These are phyloP conservation scores for Candida taoyuanica DNA, from an alignment of 805 yeast species.

Conservation along the genomic window DNA sequence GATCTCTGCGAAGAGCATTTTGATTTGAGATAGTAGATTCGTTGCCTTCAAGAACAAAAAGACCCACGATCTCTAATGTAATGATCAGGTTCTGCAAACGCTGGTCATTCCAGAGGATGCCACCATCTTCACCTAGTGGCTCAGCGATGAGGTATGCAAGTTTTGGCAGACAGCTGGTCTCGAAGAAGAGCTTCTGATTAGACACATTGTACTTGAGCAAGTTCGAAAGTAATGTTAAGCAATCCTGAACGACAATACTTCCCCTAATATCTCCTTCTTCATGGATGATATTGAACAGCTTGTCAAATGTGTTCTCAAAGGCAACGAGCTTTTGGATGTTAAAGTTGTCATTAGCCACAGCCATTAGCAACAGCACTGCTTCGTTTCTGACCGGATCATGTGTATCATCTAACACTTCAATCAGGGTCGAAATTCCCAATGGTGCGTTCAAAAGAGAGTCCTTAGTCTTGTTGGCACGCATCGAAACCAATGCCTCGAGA, in stretches of 20 bases:
- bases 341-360: slow-evolving; percentile 72
- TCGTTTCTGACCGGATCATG: slow-evolving; percentile 90
- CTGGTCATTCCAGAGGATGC: slow-evolving; percentile 73
- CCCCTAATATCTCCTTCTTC: slow-evolving; percentile 90
- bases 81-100: slow-evolving; percentile 60
- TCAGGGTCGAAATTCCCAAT: slow-evolving; percentile 73
- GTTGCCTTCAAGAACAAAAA: slow-evolving; percentile 70
- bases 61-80: slow-evolving; percentile 64
- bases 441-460: slow-evolving; percentile 71
- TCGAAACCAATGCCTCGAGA: slow-evolving; percentile 73
- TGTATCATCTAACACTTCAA: slow-evolving; percentile 52
- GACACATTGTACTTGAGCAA: slow-evolving; percentile 78
- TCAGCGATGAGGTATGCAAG: slow-evolving; percentile 59
- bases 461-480: slow-evolving; percentile 70
- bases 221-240: slow-evolving; percentile 68
- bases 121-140: slow-evolving; percentile 41
- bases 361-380: slow-evolving; percentile 76
- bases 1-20: slow-evolving; percentile 50
- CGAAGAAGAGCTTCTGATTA: slow-evolving; percentile 84
- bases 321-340: slow-evolving; percentile 92
- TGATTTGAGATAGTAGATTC: slow-evolving; percentile 63
- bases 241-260: slow-evolving; percentile 86
- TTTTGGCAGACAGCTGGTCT: slow-evolving; percentile 71
- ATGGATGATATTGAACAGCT: slow-evolving; percentile 68
- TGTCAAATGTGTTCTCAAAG: slow-evolving; percentile 88